phyloP scores from a whole-genome alignment of 2,329 filamentous ascomycete species.

The Colletotrichum orbiculare region DNA sequence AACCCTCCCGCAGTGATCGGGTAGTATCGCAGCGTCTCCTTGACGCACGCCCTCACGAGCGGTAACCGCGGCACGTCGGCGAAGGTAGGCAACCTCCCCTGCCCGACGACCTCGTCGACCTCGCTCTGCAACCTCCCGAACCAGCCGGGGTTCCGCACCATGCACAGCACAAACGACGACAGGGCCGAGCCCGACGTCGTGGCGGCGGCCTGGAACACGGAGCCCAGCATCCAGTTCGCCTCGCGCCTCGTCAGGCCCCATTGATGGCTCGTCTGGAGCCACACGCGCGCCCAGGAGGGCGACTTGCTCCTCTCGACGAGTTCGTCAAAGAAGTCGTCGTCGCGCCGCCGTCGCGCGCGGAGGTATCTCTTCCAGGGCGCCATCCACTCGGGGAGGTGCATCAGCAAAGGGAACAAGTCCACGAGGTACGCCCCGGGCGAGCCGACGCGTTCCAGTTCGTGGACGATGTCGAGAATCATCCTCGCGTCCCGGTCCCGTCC shows the following conservation, averaged over 20 bases:
- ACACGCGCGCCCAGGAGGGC: conserved; percentile 25
- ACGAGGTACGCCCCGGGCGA: conserved; percentile 45
- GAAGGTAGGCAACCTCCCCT: conserved; percentile 48
- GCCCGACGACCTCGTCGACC: conserved; percentile 50
- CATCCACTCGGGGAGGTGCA: conserved; percentile 43
- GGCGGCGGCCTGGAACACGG: conserved; percentile 49
- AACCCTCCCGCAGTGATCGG: conserved; percentile 57
- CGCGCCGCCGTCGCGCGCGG: conserved; percentile 33
- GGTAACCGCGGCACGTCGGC: conserved; percentile 51
- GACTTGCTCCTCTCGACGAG: conserved; percentile 26
- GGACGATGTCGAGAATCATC: conserved; percentile 46
- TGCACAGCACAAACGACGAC: conserved; percentile 42
- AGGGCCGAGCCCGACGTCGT: conserved; percentile 48
- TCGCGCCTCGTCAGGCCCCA: conserved; percentile 40
- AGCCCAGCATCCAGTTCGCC: conserved; percentile 44
- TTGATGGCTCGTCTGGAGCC: conserved; percentile 12
- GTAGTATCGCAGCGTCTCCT: conserved; percentile 61
- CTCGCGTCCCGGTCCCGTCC: conserved; percentile 46
- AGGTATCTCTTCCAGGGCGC: conserved; percentile 40
- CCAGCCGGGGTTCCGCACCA: conserved; percentile 47
- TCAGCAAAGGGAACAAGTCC: conserved; percentile 46
- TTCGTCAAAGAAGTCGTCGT: conserved; percentile 27
- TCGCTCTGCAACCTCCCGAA: conserved; percentile 51
- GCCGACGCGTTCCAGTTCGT: conserved; percentile 48
- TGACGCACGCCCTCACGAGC: conserved; percentile 51